Conservation (phyloP, 306 rosid genomes). For the Mucuna pruriens region DNA sequence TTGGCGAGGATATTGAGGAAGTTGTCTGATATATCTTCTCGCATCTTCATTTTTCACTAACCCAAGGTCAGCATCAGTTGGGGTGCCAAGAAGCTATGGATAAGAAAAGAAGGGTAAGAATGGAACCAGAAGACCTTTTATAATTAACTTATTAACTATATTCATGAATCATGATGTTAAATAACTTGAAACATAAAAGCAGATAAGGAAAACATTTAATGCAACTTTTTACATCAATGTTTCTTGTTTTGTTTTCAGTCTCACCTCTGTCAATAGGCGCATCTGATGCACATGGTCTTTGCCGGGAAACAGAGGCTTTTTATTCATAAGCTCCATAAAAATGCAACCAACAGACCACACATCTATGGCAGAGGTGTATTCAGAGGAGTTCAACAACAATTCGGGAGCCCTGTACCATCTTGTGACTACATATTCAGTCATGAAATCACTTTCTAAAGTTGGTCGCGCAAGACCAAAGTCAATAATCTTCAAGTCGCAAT, state of each 20-base stretch:
- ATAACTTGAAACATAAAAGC: constrained; percentile 21
- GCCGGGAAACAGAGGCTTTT: constrained; percentile 90
- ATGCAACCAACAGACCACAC: constrained; percentile 99
- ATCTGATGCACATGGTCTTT: constrained; percentile 93
- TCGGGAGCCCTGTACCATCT: constrained; percentile 99
- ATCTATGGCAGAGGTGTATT: constrained; percentile 90
- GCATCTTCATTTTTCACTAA: constrained; percentile 81
- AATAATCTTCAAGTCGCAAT: constrained; percentile 91
- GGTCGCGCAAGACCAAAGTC: constrained; percentile 98
- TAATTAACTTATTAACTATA: constrained; percentile 3
- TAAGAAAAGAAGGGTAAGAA: constrained; percentile 45
- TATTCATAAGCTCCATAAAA: constrained; percentile 96
- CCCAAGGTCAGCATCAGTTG: constrained; percentile 92
- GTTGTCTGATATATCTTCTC: constrained; percentile 83
- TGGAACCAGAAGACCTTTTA: constrained; percentile 27
- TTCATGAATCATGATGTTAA: constrained; percentile 7
- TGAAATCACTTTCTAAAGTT: constrained; percentile 73
- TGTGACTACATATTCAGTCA: constrained; percentile 98
- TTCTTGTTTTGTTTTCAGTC: constrained; percentile 5
- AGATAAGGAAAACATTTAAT: background rate
- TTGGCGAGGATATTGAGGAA: constrained; percentile 82
- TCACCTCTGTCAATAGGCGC: constrained; percentile 96
- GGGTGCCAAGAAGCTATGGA: constrained; percentile 92
- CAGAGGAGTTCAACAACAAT: constrained; percentile 90
- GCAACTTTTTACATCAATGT: background rate